Conservation (phyloP, 2,329 filamentous ascomycete species). For the Trichoderma semiorbis region DNA sequence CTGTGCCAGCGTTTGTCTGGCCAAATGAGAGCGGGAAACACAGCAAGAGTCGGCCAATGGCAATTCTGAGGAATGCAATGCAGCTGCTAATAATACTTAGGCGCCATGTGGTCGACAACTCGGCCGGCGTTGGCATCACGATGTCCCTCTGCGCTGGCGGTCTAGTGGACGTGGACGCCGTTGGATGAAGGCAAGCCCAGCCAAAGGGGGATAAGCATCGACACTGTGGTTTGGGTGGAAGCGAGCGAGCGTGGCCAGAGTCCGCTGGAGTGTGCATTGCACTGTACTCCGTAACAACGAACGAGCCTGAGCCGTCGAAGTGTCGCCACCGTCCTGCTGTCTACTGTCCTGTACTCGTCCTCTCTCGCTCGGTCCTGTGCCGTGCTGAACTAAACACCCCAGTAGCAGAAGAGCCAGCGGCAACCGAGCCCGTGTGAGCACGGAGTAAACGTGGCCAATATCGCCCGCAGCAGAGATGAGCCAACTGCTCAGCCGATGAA, state of each 20-base stretch:
- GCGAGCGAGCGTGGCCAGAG: slow-evolving; percentile 1
- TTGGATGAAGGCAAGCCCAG: background rate
- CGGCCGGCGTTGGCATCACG: slow-evolving; percentile 12
- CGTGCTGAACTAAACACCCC: slow-evolving; percentile 1
- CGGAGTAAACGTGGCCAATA: slow-evolving; percentile 17
- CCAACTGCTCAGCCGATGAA: slow-evolving; percentile 17
- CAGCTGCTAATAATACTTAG: slow-evolving; percentile 19
- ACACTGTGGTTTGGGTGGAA: background rate
- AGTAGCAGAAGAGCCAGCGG: background rate
- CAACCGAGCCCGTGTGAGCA: background rate
- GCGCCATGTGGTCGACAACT: slow-evolving; percentile 17
- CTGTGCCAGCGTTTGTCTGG: background rate
- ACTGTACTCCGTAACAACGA: background rate
- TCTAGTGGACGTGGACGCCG: background rate
- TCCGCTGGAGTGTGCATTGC: background rate
- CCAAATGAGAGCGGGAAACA: background rate
- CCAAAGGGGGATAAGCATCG: background rate
- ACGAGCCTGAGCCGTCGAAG: background rate
- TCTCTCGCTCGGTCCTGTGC: background rate
- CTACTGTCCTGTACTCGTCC: background rate
- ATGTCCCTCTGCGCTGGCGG: slow-evolving; percentile 12
- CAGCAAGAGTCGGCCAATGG: background rate
- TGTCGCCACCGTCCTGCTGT: slow-evolving; percentile 1
- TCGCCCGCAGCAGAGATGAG: slow-evolving; percentile 19
- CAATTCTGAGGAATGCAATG: slow-evolving; percentile 7